Percentiles rank a stretch among this genome's conserved stretches.
phyloP scores from a whole-genome alignment of 805 yeast species.

The Saturnispora quitensis region DNA sequence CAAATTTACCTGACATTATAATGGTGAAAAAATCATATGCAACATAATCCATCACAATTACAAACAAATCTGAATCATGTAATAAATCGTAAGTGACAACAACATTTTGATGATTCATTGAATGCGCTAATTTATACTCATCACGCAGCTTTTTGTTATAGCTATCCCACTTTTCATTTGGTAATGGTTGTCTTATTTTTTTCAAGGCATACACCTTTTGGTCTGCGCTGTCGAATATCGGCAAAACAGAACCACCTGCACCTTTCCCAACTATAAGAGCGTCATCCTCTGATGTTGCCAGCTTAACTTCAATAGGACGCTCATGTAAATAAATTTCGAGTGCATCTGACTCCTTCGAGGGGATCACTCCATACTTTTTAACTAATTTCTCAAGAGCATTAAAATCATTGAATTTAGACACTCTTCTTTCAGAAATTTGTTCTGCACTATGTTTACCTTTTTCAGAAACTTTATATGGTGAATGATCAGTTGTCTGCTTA shows the following conservation, averaged over 20 bases:
- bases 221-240: conserved; percentile 51
- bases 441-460: background rate
- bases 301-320: background rate
- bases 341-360: conserved; percentile 8
- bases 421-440: background rate
- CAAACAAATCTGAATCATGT: conserved; percentile 52
- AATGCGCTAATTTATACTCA: conserved; percentile 76
- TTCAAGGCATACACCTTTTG: conserved; percentile 70
- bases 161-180: conserved; percentile 54
- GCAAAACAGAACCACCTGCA: conserved; percentile 90
- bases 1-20: conserved; percentile 83
- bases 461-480: background rate
- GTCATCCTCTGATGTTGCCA: conserved; percentile 6
- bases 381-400: conserved; percentile 10
- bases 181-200: conserved; percentile 62
- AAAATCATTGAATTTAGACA: conserved; percentile 10
- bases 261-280: conserved; percentile 58
- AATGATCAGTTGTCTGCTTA: background rate
- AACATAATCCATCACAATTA: conserved; percentile 87
- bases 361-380: conserved; percentile 14
- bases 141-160: conserved; percentile 72
- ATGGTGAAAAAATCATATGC: conserved; percentile 87
- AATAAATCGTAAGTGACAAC: conserved; percentile 75
- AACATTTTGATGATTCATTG: conserved; percentile 68
- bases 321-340: conserved; percentile 3